phyloP scores from a whole-genome alignment of 345 rosid genomes.

The Turnera subulata region DNA sequence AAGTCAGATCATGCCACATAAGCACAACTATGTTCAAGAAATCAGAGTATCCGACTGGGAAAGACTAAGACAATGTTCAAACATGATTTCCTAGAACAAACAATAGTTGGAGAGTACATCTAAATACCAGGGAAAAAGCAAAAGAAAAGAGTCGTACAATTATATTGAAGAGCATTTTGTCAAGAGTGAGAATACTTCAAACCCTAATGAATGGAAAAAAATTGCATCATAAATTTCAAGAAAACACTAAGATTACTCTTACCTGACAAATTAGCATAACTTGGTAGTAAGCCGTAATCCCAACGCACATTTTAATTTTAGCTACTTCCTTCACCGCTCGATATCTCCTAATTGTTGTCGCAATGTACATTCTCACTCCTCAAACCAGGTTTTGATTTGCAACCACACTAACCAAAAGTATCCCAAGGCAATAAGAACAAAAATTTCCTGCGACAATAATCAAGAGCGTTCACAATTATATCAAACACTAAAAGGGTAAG shows the following conservation, averaged over 20 bases:
- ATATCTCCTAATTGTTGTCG: slow-evolving; percentile 61
- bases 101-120: too few species aligned
- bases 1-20: too few species aligned
- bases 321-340: slow-evolving; percentile 70
- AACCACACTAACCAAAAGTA: slow-evolving; percentile 17
- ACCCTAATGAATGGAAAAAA: too few species aligned
- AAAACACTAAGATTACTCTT: slow-evolving; percentile 2
- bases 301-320: slow-evolving; percentile 71
- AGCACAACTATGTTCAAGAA: too few species aligned
- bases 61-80: too few species aligned
- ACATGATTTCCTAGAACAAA: too few species aligned
- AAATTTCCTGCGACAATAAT: slow-evolving; percentile 34
- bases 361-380: slow-evolving; percentile 75
- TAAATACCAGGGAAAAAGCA: too few species aligned
- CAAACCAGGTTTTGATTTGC: slow-evolving; percentile 29
- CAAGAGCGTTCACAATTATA: background rate
- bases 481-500: background rate
- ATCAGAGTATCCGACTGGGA: too few species aligned
- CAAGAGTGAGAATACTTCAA: too few species aligned
- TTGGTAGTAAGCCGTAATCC: slow-evolving; percentile 64
- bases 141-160: too few species aligned
- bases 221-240: background rate
- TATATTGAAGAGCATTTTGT: too few species aligned
- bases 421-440: slow-evolving; percentile 13
- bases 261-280: slow-evolving; percentile 93